Percentiles rank a stretch among this genome's conserved stretches.
These are phyloP conservation scores for Fonsecaea erecta DNA, from an alignment of 2,329 filamentous ascomycete species.

Conservation along the genomic window DNA sequence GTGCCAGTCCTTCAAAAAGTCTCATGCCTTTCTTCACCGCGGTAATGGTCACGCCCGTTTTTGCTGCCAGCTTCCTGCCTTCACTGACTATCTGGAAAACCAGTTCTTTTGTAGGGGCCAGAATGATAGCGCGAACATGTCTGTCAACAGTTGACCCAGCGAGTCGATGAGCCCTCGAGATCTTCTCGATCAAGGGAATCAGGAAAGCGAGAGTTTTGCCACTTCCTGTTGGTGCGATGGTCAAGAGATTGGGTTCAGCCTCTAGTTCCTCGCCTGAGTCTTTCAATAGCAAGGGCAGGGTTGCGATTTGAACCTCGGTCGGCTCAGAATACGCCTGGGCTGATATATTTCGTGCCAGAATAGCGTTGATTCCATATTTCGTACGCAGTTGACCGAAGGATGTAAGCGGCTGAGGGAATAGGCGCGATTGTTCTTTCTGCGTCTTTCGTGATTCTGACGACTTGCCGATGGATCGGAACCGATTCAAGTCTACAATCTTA, in stretches of 20 bases:
- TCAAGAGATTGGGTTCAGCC: conserved; percentile 69
- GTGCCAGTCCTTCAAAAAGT: conserved; percentile 47
- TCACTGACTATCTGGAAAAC: conserved; percentile 82
- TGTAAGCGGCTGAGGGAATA: conserved; percentile 80
- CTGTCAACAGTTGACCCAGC: conserved; percentile 55
- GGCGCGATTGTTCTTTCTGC: conserved; percentile 56
- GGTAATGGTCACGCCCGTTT: conserved; percentile 77
- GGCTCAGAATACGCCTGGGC: conserved; percentile 85
- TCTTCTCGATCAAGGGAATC: conserved; percentile 80
- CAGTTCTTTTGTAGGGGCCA: conserved; percentile 81
- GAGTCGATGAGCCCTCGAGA: conserved; percentile 59
- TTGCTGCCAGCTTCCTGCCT: conserved; percentile 76
- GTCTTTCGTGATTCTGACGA: conserved; percentile 49
- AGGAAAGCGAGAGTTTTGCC: conserved; percentile 95
- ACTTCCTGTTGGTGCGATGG: conserved; percentile 91
- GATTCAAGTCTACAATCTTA: conserved; percentile 76
- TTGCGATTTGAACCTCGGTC: conserved; percentile 91
- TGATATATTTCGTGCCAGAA: conserved; percentile 76
- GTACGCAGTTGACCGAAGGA: conserved; percentile 74
- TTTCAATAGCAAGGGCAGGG: conserved; percentile 74
- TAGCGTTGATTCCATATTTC: conserved; percentile 73
- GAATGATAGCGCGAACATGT: conserved; percentile 69
- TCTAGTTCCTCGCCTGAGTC: conserved; percentile 50
- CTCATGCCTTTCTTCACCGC: conserved; percentile 86
- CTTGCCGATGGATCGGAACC: conserved; percentile 42